Evolutionary conservation across 345 rosid genomes (phyloP).

Genomic region (Citrus maxima): DNA sequence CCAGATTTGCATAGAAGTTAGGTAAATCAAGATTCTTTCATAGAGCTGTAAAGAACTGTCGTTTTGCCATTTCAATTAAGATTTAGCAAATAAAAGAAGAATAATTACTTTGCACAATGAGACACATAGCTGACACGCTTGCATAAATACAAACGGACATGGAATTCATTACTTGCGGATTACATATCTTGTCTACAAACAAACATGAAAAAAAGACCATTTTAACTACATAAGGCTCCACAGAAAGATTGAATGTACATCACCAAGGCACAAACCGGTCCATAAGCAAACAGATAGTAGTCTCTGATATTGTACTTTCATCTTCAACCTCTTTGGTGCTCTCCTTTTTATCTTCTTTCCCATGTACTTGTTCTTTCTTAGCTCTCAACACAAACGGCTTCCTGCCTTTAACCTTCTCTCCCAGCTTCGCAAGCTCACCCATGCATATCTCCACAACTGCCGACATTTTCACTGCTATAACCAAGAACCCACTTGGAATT

Average conservation of each 20-base stretch:
- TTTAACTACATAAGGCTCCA: neutral
- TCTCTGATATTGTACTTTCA: slow-evolving; percentile 52
- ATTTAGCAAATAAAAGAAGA: neutral
- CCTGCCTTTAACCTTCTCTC: slow-evolving; percentile 38
- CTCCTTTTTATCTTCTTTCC: slow-evolving; percentile 23
- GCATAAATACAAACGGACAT: no score
- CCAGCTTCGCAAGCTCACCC: slow-evolving; percentile 54
- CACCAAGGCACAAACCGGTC: slow-evolving; percentile 81
- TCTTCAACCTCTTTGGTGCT: slow-evolving; percentile 24
- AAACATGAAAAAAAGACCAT: neutral
- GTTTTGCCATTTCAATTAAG: neutral
- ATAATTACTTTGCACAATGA: neutral
- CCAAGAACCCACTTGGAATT: neutral
- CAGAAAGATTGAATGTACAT: neutral
- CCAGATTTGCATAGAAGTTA: neutral
- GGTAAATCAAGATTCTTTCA: neutral
- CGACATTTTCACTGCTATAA: slow-evolving; percentile 30
- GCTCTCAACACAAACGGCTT: slow-evolving; percentile 30
- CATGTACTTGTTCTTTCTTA: slow-evolving; percentile 23
- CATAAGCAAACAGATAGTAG: slow-evolving; percentile 67
- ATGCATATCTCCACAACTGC: slow-evolving; percentile 48
- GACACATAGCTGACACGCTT: no score
- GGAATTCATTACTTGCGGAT: no score
- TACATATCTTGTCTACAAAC: neutral
- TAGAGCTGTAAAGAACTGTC: neutral